Base-by-base conservation (phyloP, 2,329 filamentous ascomycete species). In the Alternaria sp. region DNA sequence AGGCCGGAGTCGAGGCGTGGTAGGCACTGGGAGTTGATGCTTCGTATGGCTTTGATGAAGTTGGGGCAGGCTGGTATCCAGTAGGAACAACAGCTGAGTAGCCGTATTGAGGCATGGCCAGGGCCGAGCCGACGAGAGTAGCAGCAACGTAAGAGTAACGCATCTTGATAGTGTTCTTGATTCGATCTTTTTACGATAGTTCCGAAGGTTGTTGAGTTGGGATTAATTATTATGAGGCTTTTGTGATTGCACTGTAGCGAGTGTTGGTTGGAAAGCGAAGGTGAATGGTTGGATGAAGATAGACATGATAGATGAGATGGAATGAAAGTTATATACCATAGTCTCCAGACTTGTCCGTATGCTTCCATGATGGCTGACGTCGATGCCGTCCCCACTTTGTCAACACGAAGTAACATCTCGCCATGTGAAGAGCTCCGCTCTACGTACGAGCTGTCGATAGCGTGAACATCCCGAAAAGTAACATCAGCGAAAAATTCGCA, bases 201-300 rank as follows among this genome's bases (percentile, higher is more conserved):
- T 26, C 44, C 16, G 11, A 38, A 59, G 28, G 52, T 28, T 54
- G 39, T 62, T 28, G 43, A 51, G 46, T 22, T 52, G 63, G 30
- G 51, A 73, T 75, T 73, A 73, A 56, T 51, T 65, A 68, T 70
- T 72, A 55, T 63, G 58, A 54, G 58, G 65, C 66, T 66, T 64
- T 63, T 58, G 61, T 67, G 64, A 69, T 65, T 64, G 60, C 64
- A 69, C 65, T 61, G 58, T 65, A 73, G 69, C 73, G 75, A 76
- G 65, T 73, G 75, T 72, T 66, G 67, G 65, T 67, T 64, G 64
- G 51, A 55, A 70, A 76, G 74, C 74, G 75, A 77, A 72, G 44
- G 73, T 72, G 52, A 55, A 64, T 64, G 62, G 65, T 68, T 69
- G 63, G 69, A 64, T 71, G 67, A 69, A 67, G 69, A 69, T 61